Evolutionary conservation across 495 filamentous ascomycete genomes (phyloP), one percentile per base, ranked within the genome.

Genomic region (Penicillium coffeae): DNA sequence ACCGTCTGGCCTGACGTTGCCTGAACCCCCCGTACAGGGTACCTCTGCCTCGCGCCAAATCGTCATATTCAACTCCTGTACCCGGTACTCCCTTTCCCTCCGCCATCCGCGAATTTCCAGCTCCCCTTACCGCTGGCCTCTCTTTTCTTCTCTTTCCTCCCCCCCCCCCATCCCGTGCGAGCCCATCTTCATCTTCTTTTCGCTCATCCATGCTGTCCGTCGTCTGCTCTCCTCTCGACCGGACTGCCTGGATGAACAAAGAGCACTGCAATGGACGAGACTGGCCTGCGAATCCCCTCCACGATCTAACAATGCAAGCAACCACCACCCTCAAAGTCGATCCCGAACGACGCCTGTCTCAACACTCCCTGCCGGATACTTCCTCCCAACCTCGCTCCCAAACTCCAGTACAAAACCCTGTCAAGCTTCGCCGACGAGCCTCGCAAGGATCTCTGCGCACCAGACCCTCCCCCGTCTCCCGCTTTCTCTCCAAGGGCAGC

Each of bases 371-470:
- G 25, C 51, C 42, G 16, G 54, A 56, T 48, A 35, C 43, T 21
- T 53, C 36, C 19, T 5, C 21, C 14, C 48, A 47, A 12, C 45
- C 52, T 38, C 54, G 56, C 3, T 42, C 55, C 38, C 25, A 30
- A 30, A 4, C 25, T 5, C 25, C 4, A 4, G 25, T 10, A 30
- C 25, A 30, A 30, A 4, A 30, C 10, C 59, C 64, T 55, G 49
- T 58, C 9, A 71, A 64, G 48, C 48, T 64, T 18, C 60, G 60
- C 22, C 67, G 70, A 47, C 63, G 70, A 55, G 68, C 70, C 39
- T 73, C 70, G 3, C 68, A 72, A 58, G 65, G 70, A 15, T 73
- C 69, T 1, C 34, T 73, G 7, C 55, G 68, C 14, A 64, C 66
- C 8, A 67, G 62, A 54, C 68, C 68, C 1, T 72, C 70, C 7